Evolutionary conservation across 2,329 filamentous ascomycete species (phyloP).

Genomic region (Myriosclerotinia duriaeana): DNA sequence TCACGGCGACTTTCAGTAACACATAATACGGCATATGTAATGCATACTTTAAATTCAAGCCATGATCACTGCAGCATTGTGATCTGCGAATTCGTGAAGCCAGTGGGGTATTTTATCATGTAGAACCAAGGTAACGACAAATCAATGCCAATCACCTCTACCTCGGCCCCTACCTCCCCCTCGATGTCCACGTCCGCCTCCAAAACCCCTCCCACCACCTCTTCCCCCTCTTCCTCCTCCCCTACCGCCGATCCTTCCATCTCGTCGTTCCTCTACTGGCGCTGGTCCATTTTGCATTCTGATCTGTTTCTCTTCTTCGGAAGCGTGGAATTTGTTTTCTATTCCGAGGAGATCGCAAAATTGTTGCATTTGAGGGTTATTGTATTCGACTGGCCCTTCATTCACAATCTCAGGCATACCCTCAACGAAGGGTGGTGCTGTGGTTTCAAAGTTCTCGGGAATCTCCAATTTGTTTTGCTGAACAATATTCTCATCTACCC

Average conservation of each 20-base stretch:
- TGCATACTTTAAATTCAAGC: background rate
- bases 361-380: conserved; percentile 77
- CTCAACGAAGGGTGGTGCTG: conserved; percentile 69
- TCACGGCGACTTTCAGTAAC: background rate
- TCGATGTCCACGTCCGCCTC: conserved; percentile 40
- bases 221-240: conserved; percentile 42
- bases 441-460: conserved; percentile 74
- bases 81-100: background rate
- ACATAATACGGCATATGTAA: background rate
- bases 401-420: conserved; percentile 56
- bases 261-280: conserved; percentile 41
- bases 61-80: background rate
- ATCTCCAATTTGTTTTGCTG: conserved; percentile 60
- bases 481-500: conserved; percentile 78
- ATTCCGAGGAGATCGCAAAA: conserved; percentile 81
- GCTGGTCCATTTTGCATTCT: conserved; percentile 60
- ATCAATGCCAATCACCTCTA: conserved; percentile 22
- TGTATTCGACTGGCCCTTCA: conserved; percentile 75
- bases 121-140: background rate
- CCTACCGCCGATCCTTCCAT: conserved; percentile 36
- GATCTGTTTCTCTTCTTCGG: conserved; percentile 65
- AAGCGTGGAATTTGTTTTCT: conserved; percentile 71
- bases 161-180: conserved; percentile 30
- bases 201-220: conserved; percentile 37
- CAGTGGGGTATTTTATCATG: conserved; percentile 31